Percentiles rank a stretch among this genome's conserved stretches.
Conservation (phyloP, 2,329 filamentous ascomycete species). For the Aspergillus luchuensis region DNA sequence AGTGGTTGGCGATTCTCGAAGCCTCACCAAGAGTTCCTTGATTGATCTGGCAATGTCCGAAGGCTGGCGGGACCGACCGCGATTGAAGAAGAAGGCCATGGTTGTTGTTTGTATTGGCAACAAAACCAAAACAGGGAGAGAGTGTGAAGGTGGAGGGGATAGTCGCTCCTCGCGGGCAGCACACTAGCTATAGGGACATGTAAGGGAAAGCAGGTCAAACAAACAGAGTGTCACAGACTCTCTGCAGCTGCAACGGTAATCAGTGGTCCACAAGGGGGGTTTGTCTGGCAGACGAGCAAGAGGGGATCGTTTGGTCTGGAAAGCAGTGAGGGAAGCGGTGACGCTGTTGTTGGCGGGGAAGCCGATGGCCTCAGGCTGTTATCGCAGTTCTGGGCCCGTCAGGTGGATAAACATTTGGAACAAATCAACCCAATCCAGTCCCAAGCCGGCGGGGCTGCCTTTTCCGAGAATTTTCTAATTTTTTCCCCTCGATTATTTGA, state of each 20-base stretch:
- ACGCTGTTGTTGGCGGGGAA: conserved; percentile 26
- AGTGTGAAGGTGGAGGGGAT: conserved; percentile 13
- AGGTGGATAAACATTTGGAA: conserved; percentile 26
- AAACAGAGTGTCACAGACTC: background rate
- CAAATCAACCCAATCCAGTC: conserved; percentile 10
- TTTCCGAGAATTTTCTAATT: conserved; percentile 14
- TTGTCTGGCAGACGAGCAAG: background rate
- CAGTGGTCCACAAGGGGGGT: background rate
- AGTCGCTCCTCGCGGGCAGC: conserved; percentile 4
- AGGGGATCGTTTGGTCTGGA: background rate
- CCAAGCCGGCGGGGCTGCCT: conserved; percentile 23
- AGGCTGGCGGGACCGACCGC: conserved; percentile 62
- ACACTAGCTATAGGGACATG: background rate
- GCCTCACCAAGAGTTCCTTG: conserved; percentile 63
- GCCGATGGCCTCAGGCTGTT: conserved; percentile 21
- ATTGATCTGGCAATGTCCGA: conserved; percentile 64
- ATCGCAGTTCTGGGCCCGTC: conserved; percentile 18
- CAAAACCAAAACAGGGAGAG: conserved; percentile 8
- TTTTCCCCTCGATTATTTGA: conserved; percentile 6
- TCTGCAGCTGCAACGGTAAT: background rate
- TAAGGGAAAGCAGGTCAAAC: background rate
- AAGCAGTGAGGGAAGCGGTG: conserved; percentile 21
- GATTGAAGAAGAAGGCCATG: conserved; percentile 72
- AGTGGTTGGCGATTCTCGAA: conserved; percentile 60
- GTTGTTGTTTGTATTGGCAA: conserved; percentile 19